Percentiles rank a stretch among this genome's conserved stretches.
phyloP scores from a whole-genome alignment of 2,329 filamentous ascomycete genomes.

The Fusarium udum region DNA sequence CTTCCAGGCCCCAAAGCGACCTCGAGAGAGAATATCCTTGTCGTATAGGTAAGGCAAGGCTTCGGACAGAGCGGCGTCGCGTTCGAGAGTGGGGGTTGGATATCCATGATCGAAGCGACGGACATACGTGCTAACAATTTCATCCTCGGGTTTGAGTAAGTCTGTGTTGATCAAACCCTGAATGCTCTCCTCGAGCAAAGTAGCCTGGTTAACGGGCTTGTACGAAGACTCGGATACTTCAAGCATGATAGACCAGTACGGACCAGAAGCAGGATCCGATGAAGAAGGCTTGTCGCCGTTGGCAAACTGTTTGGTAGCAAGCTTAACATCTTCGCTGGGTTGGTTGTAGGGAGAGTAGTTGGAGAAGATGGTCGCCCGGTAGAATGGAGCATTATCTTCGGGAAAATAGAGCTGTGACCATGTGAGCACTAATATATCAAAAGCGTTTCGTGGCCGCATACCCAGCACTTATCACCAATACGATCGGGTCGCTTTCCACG shows the following conservation, averaged over 20 bases:
- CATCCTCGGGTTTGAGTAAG: constrained; percentile 89
- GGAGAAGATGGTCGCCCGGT: constrained; percentile 99
- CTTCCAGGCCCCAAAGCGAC: constrained; percentile 96
- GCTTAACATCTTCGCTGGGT: constrained; percentile 80
- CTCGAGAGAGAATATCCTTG: constrained; percentile 92
- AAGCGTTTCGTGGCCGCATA: accelerated
- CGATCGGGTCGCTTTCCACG: constrained; percentile 90
- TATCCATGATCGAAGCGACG: constrained; percentile 98
- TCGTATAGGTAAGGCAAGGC: constrained; percentile 92
- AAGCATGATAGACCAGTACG: constrained; percentile 99
- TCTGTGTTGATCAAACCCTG: constrained; percentile 97
- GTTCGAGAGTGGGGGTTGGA: constrained; percentile 92
- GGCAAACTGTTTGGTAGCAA: constrained; percentile 85
- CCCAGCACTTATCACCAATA: constrained; percentile 99
- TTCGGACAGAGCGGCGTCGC: constrained; percentile 91
- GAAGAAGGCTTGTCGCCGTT: constrained; percentile 83
- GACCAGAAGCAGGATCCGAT: constrained; percentile 74
- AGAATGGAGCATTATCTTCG: constrained; percentile 98
- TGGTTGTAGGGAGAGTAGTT: constrained; percentile 99
- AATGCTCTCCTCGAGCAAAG: constrained; percentile 88
- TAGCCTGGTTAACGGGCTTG: constrained; percentile 91
- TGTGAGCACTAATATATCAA: accelerated
- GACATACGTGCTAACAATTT: constrained; percentile 98
- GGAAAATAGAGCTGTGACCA: constrained; percentile 82
- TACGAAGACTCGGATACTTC: constrained; percentile 95